Conservation (phyloP, 345 rosid genomes). For the Nasturtium officinale region DNA sequence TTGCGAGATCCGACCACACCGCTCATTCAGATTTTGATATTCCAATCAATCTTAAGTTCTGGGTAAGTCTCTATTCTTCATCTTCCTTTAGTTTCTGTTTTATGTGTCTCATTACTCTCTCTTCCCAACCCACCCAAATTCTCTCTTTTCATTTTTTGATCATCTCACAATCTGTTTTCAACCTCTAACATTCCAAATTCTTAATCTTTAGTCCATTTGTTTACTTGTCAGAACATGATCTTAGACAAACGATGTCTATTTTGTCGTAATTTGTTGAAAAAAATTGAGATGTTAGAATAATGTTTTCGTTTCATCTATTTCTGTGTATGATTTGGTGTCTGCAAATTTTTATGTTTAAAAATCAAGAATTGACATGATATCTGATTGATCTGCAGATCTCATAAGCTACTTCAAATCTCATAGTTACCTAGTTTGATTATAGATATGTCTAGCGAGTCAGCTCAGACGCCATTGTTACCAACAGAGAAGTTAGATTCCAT, state of each 20-base stretch:
- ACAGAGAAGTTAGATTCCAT: constrained; percentile 42
- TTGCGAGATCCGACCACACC: constrained; percentile 30
- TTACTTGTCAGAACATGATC: not conserved
- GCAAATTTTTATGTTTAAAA: not conserved
- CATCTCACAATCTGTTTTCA: not conserved
- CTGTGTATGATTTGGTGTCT: not conserved
- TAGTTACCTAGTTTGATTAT: not conserved
- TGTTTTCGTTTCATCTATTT: not conserved
- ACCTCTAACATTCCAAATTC: not conserved
- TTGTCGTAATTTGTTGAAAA: not conserved
- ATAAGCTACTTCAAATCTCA: not conserved
- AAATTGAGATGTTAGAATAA: constrained; percentile 1
- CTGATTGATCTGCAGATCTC: constrained; percentile 27
- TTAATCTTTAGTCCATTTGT: constrained; percentile 1
- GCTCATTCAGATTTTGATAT: not conserved
- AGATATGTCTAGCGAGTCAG: constrained; percentile 56
- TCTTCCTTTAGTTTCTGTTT: not conserved
- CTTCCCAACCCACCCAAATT: not conserved
- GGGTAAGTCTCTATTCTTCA: constrained; percentile 26
- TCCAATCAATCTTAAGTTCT: not conserved
- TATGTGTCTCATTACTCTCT: not conserved
- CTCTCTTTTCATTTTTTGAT: not conserved
- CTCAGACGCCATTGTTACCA: constrained; percentile 56
- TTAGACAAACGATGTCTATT: not conserved
- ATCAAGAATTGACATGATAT: not conserved